Evolutionary conservation across 2,329 filamentous ascomycete genomes (phyloP).

Genomic region (Stagonosporopsis vannaccii): DNA sequence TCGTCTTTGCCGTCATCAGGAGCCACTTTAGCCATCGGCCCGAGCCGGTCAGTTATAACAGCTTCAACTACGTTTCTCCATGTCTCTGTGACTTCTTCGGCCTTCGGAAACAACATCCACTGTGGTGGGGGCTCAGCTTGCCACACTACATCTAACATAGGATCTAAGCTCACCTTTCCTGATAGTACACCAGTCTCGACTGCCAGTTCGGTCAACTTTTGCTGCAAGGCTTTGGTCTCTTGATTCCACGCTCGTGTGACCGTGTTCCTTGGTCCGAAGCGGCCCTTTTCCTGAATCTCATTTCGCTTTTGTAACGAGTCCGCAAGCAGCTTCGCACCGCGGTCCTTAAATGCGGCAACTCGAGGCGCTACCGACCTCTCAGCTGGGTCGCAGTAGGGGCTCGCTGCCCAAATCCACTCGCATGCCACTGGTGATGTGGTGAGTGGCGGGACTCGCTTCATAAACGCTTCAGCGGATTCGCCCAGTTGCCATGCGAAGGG

Average conservation of each 20-base stretch:
- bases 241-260: conserved; percentile 51
- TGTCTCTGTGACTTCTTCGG: conserved; percentile 63
- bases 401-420: conserved; percentile 77
- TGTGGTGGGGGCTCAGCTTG: conserved; percentile 36
- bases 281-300: conserved; percentile 60
- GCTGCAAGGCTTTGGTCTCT: conserved; percentile 54
- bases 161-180: conserved; percentile 67
- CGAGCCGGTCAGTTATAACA: conserved; percentile 73
- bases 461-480: conserved; percentile 71
- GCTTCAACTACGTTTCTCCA: conserved; percentile 74
- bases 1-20: conserved; percentile 56
- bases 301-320: conserved; percentile 56
- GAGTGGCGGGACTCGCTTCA: conserved; percentile 71
- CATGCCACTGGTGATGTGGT: conserved; percentile 56
- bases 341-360: conserved; percentile 59
- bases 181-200: conserved; percentile 63
- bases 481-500: conserved; percentile 66
- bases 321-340: conserved; percentile 63
- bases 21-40: conserved; percentile 76
- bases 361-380: conserved; percentile 45
- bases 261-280: conserved; percentile 54
- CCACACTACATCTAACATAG: not conserved
- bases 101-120: conserved; percentile 77
- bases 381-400: conserved; percentile 61
- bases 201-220: conserved; percentile 68